phyloP scores from a whole-genome alignment of 2,329 filamentous ascomycete species.

The Chrysosporium queenslandicum region DNA sequence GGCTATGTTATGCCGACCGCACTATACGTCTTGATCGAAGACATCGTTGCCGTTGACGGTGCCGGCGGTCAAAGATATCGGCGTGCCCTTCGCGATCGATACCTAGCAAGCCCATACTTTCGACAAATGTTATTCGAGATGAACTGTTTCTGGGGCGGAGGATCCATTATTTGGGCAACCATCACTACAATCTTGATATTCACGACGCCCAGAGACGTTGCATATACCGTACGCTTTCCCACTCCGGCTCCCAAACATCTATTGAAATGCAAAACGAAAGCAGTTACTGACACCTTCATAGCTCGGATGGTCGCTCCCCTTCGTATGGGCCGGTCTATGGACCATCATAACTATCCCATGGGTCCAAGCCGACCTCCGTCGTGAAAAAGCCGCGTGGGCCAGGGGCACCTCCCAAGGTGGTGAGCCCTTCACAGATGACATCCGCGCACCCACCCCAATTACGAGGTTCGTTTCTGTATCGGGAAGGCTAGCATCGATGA shows the following conservation, averaged over 20 bases:
- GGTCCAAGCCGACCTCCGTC: conserved; percentile 38
- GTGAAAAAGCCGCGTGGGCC: conserved; percentile 37
- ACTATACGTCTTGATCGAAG: conserved; percentile 56
- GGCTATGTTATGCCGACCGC: conserved; percentile 50
- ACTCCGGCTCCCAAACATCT: neutral
- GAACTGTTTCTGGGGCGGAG: conserved; percentile 50
- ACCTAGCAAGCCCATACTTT: conserved; percentile 46
- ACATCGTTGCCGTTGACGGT: conserved; percentile 58
- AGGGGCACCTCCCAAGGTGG: conserved; percentile 28
- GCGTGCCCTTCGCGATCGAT: conserved; percentile 42
- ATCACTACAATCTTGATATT: conserved; percentile 42
- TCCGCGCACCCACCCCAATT: conserved; percentile 28
- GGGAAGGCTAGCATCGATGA: conserved; percentile 14
- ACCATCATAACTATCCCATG: conserved; percentile 38
- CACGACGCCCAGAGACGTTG: conserved; percentile 40
- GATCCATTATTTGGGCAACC: conserved; percentile 40
- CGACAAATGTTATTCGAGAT: conserved; percentile 45
- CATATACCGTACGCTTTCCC: conserved; percentile 36
- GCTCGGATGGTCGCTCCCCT: conserved; percentile 37
- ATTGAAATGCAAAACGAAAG: conserved; percentile 8
- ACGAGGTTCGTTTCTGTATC: conserved; percentile 30
- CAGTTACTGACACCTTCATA: conserved; percentile 13
- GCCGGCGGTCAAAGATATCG: conserved; percentile 48
- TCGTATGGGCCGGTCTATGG: conserved; percentile 37
- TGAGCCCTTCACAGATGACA: conserved; percentile 32